Evolutionary conservation across 177 flowering plant species (phyloP).

Genomic region (Vitis hybrid): DNA sequence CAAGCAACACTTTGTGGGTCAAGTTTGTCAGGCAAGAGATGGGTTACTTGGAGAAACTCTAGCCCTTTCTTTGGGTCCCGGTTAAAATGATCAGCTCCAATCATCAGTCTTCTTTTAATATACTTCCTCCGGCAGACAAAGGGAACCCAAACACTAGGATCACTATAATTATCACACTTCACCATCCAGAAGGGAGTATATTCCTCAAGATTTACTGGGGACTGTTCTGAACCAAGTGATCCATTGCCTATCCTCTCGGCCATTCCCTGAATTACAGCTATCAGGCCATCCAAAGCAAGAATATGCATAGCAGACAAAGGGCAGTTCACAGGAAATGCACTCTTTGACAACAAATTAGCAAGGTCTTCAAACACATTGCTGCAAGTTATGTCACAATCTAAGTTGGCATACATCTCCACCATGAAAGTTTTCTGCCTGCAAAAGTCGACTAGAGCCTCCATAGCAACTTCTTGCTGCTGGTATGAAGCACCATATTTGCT

Average conservation of each 20-base stretch:
- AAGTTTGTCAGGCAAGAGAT: conserved; percentile 55
- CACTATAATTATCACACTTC: conserved; percentile 45
- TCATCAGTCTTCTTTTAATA: conserved; percentile 49
- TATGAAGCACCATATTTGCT: conserved; percentile 47
- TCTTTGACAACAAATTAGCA: conserved; percentile 50
- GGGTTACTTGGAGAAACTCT: conserved; percentile 54
- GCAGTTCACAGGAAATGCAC: conserved; percentile 57
- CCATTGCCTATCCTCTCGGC: conserved; percentile 52
- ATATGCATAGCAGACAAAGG: conserved; percentile 54
- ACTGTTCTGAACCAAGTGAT: conserved; percentile 21
- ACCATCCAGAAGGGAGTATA: conserved; percentile 50
- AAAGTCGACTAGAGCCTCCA: conserved; percentile 58
- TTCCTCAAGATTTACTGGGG: conserved; percentile 33
- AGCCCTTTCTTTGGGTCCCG: conserved; percentile 59
- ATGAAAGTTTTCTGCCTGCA: conserved; percentile 55
- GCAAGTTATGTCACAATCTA: conserved; percentile 56
- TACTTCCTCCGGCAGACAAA: conserved; percentile 42
- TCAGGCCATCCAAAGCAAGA: conserved; percentile 54
- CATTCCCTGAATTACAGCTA: conserved; percentile 51
- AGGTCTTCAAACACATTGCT: conserved; percentile 60
- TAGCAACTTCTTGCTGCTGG: conserved; percentile 55
- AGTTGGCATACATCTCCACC: conserved; percentile 57
- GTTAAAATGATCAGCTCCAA: conserved; percentile 58
- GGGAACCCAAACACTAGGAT: conserved; percentile 48
- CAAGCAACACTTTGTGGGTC: conserved; percentile 59